These are phyloP conservation scores for Rutstroemia sp. DNA, from an alignment of 2,329 filamentous ascomycete species.

Conservation along the genomic window DNA sequence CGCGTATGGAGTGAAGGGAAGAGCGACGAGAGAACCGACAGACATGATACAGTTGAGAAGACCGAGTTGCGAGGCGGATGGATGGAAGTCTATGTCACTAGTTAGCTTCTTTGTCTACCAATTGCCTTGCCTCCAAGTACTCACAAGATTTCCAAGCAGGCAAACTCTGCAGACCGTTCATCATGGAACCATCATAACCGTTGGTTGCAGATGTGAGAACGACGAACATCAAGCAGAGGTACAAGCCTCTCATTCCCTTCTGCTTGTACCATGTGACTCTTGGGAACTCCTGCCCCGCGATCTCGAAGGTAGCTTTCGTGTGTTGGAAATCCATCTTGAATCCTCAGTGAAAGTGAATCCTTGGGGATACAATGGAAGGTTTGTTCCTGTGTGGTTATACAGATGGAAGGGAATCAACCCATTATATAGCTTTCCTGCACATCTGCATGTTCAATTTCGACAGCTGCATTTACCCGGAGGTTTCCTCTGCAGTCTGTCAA, in stretches of 20 bases:
- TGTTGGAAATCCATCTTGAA: conserved; percentile 11
- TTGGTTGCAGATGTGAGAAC: conserved; percentile 41
- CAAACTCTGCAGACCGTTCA: conserved; percentile 41
- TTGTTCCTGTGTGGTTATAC: neutral
- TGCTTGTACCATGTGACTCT: conserved; percentile 44
- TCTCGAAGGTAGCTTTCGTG: conserved; percentile 24
- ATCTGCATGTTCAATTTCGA: neutral
- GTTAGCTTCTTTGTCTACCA: conserved; percentile 36
- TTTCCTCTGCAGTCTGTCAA: neutral
- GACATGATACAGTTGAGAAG: conserved; percentile 41
- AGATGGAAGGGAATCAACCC: too few relatives aligned
- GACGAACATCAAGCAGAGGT: conserved; percentile 37
- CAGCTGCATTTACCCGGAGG: neutral
- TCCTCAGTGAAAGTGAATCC: neutral
- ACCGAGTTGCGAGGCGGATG: conserved; percentile 32
- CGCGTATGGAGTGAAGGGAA: conserved; percentile 40
- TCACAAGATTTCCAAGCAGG: conserved; percentile 40
- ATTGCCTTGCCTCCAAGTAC: conserved; percentile 27
- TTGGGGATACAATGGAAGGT: too few relatives aligned
- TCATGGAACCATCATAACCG: conserved; percentile 36
- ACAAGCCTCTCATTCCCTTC: conserved; percentile 48
- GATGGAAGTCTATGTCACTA: conserved; percentile 27
- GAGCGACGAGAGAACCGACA: conserved; percentile 39
- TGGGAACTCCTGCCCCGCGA: conserved; percentile 26
- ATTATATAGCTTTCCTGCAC: too few relatives aligned